phyloP scores from a whole-genome alignment of 495 filamentous ascomycete genomes.

The Annulohypoxylon bovei region DNA sequence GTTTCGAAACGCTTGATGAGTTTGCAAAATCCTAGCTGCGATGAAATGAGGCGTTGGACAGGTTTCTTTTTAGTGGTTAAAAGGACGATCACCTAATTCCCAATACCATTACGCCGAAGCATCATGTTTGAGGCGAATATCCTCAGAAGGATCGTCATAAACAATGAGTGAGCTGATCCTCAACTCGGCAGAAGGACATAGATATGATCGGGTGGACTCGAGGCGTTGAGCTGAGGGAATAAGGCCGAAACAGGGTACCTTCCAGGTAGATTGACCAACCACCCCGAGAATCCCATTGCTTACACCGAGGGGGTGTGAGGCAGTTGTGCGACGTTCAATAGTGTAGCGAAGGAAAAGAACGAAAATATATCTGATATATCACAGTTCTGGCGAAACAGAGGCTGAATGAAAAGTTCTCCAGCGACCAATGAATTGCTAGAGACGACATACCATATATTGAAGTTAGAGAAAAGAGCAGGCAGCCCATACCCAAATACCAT shows the following conservation, averaged over 20 bases:
- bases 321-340: slow-evolving; percentile 30
- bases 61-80: slow-evolving; percentile 21
- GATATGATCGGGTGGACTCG: slow-evolving; percentile 25
- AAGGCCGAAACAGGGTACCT: slow-evolving; percentile 32
- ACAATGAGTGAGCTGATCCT: slow-evolving; percentile 12
- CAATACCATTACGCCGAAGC: slow-evolving; percentile 6
- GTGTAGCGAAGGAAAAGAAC: slow-evolving; percentile 16
- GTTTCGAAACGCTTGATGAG: slow-evolving; percentile 23
- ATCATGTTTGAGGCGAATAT: slow-evolving; percentile 24
- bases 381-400: slow-evolving; percentile 29
- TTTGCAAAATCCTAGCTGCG: slow-evolving; percentile 3
- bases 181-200: slow-evolving; percentile 7
- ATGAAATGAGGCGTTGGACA: slow-evolving; percentile 3
- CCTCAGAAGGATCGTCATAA: slow-evolving; percentile 21
- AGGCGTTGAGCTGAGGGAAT: slow-evolving; percentile 42
- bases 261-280: slow-evolving; percentile 32
- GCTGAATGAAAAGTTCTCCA: slow-evolving; percentile 35
- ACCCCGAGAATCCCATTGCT: slow-evolving; percentile 21
- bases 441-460: slow-evolving; percentile 4
- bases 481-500: slow-evolving; percentile 1
- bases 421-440: slow-evolving; percentile 22
- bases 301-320: slow-evolving; percentile 32
- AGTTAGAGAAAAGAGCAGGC: neutral
- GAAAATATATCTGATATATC: slow-evolving; percentile 13
- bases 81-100: slow-evolving; percentile 5